A percentile compares a stretch with the other conserved stretches of the same genome.
phyloP scores from a whole-genome alignment of 2,329 filamentous ascomycete species.

The Botrytis aclada region DNA sequence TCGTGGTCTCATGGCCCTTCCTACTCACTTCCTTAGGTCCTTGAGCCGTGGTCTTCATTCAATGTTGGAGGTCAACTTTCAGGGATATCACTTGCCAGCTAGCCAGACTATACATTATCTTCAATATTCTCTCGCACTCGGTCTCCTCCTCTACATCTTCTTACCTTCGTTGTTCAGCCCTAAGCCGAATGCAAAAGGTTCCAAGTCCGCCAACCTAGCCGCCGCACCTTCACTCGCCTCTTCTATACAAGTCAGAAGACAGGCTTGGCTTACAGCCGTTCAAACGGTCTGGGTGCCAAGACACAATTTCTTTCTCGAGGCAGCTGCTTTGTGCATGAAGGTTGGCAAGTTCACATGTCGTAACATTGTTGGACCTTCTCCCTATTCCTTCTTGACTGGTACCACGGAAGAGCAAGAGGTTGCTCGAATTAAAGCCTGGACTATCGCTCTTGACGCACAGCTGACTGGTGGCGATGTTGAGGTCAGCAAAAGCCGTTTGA shows the following conservation, averaged over 20 bases:
- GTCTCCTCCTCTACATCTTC: slow-evolving; percentile 53
- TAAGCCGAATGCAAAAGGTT: slow-evolving; percentile 48
- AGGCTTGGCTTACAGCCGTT: slow-evolving; percentile 89
- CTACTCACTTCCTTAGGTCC: slow-evolving; percentile 54
- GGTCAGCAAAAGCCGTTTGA: slow-evolving; percentile 81
- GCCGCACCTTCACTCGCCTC: slow-evolving; percentile 72
- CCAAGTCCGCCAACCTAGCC: slow-evolving; percentile 46
- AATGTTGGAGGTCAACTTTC: slow-evolving; percentile 46
- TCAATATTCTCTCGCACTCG: slow-evolving; percentile 52
- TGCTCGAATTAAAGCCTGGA: slow-evolving; percentile 86
- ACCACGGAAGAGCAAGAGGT: slow-evolving; percentile 80
- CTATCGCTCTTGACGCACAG: slow-evolving; percentile 89
- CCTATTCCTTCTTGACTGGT: slow-evolving; percentile 77
- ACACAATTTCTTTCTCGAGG: slow-evolving; percentile 82
- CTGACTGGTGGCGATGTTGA: slow-evolving; percentile 86
- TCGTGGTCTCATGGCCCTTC: slow-evolving; percentile 64
- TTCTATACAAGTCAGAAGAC: slow-evolving; percentile 78
- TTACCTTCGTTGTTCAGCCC: slow-evolving; percentile 51
- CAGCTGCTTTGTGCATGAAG: slow-evolving; percentile 75
- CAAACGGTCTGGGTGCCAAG: slow-evolving; percentile 90
- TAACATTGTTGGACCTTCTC: slow-evolving; percentile 70
- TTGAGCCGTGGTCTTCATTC: slow-evolving; percentile 46
- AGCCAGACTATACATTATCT: slow-evolving; percentile 49
- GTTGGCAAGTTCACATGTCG: slow-evolving; percentile 77
- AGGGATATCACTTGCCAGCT: slow-evolving; percentile 51